Base-by-base conservation (phyloP, 73 alveolate genomes). In the Paramecium sexaurelia region DNA sequence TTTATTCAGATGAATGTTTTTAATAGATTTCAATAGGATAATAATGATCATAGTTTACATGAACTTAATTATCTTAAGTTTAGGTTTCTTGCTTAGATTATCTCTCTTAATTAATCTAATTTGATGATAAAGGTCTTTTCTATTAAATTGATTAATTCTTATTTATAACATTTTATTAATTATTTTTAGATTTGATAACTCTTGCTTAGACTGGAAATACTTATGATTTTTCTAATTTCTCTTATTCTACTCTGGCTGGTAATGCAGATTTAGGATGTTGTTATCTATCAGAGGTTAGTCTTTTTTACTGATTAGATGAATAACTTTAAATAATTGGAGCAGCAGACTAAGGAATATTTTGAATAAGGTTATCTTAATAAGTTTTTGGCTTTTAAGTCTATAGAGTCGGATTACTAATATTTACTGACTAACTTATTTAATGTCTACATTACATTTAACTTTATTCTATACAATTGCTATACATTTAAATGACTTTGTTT, bases 131-230 rank as follows among this genome's bases (percentile, higher is more conserved):
- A 22, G 90, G 90, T 15, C 90, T 78, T 5, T 73, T 20, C 17
- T 56, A 61, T 78, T 78, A 41, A 6, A 3, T 51, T n/a, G 8
- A 15, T 51, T 51, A 51, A 51, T 20, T 51, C 17, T 51, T n/a
- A n/a, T n/a, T n/a, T n/a, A n/a, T n/a, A n/a, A n/a, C 6, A 35
- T 35, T 51, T 51, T 29, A 1, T 22, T 37, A 15, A 71, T 32
- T 71, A 15, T 33, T 6, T 35, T 19, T 71, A 19, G 43, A 19
- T 19, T 45, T 78, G 15, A 22, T 8, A 15, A 78, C 90, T 20
- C 55, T 37, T 24, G 90, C 90, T 45, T 78, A 40, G 11, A 24
- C 27, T n/a, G 90, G 90, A 43, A 78, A 78, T 22, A 78, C 90
- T 78, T 45, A 33, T 20, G 24, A 32, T 36, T 27, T 71, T 11